phyloP scores from a whole-genome alignment of 2,329 filamentous ascomycete species.

The Diaporthe sp. region DNA sequence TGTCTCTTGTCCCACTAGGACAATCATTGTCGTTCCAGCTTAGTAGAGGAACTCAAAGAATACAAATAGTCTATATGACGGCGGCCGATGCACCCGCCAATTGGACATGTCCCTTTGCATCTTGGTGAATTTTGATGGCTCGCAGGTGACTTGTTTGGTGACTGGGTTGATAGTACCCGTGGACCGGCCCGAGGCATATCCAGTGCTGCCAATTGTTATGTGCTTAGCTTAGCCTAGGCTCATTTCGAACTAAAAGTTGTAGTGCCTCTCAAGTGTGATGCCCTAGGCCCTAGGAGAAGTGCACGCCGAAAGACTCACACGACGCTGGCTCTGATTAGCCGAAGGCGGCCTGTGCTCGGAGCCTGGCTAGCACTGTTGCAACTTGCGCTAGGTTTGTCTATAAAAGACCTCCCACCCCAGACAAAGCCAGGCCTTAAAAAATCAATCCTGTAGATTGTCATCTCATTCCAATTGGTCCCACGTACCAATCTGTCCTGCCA shows the following conservation, averaged over 20 bases:
- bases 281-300: neutral
- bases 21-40: neutral
- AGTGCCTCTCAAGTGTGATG: neutral
- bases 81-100: conserved; percentile 11
- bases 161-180: neutral
- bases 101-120: neutral
- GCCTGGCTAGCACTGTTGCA: neutral
- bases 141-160: neutral
- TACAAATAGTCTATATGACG: neutral
- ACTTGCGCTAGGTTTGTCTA: neutral
- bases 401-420: neutral
- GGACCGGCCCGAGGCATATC: neutral
- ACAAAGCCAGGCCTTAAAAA: neutral
- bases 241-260: neutral
- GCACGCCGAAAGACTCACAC: conserved; percentile 1
- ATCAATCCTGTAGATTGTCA: no score
- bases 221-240: neutral
- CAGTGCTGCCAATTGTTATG: neutral
- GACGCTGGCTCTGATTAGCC: neutral
- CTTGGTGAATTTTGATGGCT: neutral
- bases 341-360: neutral
- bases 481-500: no score
- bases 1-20: neutral
- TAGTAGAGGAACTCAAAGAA: conserved; percentile 22
- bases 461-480: no score